Evolutionary conservation across 2,329 filamentous ascomycete genomes (phyloP).

Genomic region (Ophidiomyces ophidiicola): DNA sequence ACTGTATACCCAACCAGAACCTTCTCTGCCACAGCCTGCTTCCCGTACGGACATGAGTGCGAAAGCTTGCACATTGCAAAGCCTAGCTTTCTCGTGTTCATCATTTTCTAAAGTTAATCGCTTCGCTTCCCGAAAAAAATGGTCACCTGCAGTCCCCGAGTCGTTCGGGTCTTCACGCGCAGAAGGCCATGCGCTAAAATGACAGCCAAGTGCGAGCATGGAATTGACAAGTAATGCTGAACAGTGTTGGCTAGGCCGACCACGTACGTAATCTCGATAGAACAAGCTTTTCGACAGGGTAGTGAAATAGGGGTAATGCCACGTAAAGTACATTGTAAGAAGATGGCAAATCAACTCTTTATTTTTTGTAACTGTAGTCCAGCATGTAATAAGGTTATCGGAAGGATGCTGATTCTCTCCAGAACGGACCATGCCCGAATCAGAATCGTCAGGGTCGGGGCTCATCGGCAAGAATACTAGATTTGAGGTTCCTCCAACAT

Average conservation of each 20-base stretch:
- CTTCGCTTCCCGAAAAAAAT: constrained; percentile 92
- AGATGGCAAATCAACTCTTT: constrained; percentile 69
- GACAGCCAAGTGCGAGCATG: constrained; percentile 83
- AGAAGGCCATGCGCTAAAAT: constrained; percentile 68
- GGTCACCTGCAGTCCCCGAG: constrained; percentile 77
- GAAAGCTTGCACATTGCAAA: constrained; percentile 85
- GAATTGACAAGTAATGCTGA: constrained; percentile 83
- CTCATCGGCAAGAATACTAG: constrained; percentile 62
- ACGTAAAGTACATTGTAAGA: constrained; percentile 94
- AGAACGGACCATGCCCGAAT: constrained; percentile 18
- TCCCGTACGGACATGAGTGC: constrained; percentile 94
- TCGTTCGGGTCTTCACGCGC: constrained; percentile 61
- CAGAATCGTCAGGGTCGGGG: constrained; percentile 31
- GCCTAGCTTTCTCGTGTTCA: constrained; percentile 75
- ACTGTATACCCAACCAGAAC: constrained; percentile 95
- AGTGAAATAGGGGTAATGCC: constrained; percentile 95
- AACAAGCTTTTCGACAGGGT: constrained; percentile 78
- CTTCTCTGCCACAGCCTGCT: constrained; percentile 84
- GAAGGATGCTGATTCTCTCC: background rate
- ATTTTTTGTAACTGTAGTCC: constrained; percentile 78
- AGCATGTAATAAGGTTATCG: constrained; percentile 64
- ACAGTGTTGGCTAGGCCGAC: constrained; percentile 62
- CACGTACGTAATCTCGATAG: constrained; percentile 68
- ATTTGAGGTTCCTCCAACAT: constrained; percentile 89
- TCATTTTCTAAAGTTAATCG: constrained; percentile 79